Evolutionary conservation across 306 rosid species (phyloP), one percentile per base, ranked within the genome.

Genomic region (Lathyrus tuberosus): DNA sequence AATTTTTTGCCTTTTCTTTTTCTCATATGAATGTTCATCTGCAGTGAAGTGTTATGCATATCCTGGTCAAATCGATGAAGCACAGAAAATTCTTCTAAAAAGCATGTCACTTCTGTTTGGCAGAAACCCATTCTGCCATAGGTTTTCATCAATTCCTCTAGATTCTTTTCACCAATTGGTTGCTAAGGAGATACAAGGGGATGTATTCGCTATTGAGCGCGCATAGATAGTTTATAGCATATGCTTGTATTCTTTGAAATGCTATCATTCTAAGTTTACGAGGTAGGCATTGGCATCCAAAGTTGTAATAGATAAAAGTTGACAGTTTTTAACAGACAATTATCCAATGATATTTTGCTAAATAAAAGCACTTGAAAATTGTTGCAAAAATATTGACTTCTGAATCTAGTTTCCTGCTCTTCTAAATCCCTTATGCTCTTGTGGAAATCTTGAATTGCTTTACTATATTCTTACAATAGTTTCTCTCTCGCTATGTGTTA

Each of bases 141-240:
- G n/a, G n/a, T n/a, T n/a, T n/a, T n/a, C n/a, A n/a, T n/a, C n/a
- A n/a, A n/a, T n/a, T n/a, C 26, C 86, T 31, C 66, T 69, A 61
- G 72, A 82, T 20, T 71, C 41, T 54, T 80, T 89, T 78, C 78
- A 80, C 54, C 82, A 82, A 73, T 69, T 76, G 54, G 77, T 84
- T 73, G 89, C 85, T 52, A 86, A 81, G 79, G 93, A 86, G 86
- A 75, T 84, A 62, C 78, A 80, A 0, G 87, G 85, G 77, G 98
- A 92, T 79, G 79, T 76, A 42, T 87, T 90, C 74, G 72, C 85
- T 59, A 80, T 90, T 53, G 96, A 92, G 77, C 96, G 89, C 26
- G 96, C 96, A 35, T 88, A 81, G 56, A 48, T 86, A 74, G 70
- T 92, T 52, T 74, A 83, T 74, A 80, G 74, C n/a, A n/a, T n/a